Base-by-base conservation (phyloP, 441 rosid genomes). In the Aquilaria agallochum region DNA sequence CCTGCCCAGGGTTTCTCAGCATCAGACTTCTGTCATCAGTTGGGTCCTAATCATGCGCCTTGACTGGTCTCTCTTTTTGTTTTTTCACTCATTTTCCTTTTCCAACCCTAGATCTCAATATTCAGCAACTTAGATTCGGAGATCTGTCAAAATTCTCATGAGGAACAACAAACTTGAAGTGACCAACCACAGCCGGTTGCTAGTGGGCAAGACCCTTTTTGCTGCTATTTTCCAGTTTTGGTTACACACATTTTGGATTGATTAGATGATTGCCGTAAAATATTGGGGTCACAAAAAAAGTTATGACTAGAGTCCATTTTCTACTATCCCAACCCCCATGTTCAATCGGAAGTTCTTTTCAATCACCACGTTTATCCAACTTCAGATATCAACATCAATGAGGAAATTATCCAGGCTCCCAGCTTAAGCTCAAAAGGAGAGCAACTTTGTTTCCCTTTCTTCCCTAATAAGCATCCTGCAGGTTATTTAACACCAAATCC, bases 31-130 rank as follows among this genome's bases (percentile, higher is more conserved):
- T 53, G 55, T 69, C 58, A 56, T 58, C 45, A 55, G 66, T 57
- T 55, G 46, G 62, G 54, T 70, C 62, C 32, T 48, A 65, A 68
- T 71, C 65, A 63, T 49, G 31, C 46, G 33, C 50, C 55, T 64
- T 72, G 74, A 70, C 73, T 68, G 72, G 79, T 77, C 76, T 65
- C 62, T 32, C 61, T 1, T 20, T 20, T 20, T 20, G 27, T 20
- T 20, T 20, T 20, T 20, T 20, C 27, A 20, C 27, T 20, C 27
- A 20, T 20, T 20, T 20, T 20, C 27, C 27, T 20, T 20, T 20
- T 20, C 27, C 27, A 20, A 20, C 40, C 40, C 40, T 3, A 34
- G 40, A 34, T 34, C 40, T 34, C 40, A 34, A 34, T 32, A 65
- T 66, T 59, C 68, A 68, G 67, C 46, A 40, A 31, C 31, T 50